A percentile compares a stretch with the other conserved stretches of the same genome.
Conservation (phyloP, 2,329 filamentous ascomycete genomes). For the Didymella exigua region DNA sequence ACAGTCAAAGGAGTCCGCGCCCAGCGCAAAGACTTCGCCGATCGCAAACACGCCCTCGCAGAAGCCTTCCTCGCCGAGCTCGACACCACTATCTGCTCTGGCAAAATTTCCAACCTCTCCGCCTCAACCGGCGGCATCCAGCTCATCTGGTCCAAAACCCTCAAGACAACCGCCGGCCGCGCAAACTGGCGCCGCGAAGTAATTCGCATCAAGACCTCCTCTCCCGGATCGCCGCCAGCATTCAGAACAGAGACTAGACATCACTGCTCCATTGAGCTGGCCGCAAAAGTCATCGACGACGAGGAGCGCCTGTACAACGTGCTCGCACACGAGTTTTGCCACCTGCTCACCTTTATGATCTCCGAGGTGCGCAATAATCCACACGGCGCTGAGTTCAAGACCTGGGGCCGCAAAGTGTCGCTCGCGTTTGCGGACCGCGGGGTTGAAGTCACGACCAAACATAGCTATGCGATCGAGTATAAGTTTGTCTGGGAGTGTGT, state of each 20-base stretch:
- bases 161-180: conserved; percentile 76
- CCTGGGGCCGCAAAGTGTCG: conserved; percentile 64
- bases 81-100: conserved; percentile 67
- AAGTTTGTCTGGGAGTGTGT: conserved; percentile 87
- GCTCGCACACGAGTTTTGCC: conserved; percentile 95
- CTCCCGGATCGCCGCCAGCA: conserved; percentile 22
- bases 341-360: conserved; percentile 90
- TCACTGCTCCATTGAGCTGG: conserved; percentile 81
- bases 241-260: conserved; percentile 54
- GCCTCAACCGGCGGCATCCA: conserved; percentile 71
- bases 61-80: conserved; percentile 69
- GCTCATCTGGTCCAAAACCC: conserved; percentile 76
- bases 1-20: conserved; percentile 33
- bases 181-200: conserved; percentile 58
- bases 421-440: conserved; percentile 64
- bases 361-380: conserved; percentile 74
- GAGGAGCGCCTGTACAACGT: conserved; percentile 80
- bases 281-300: conserved; percentile 83
- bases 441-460: conserved; percentile 84
- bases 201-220: conserved; percentile 42
- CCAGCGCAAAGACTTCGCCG: conserved; percentile 63
- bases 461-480: conserved; percentile 87
- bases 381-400: conserved; percentile 84
- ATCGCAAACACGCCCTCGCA: conserved; percentile 67
- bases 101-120: conserved; percentile 64